phyloP scores from a whole-genome alignment of 495 filamentous ascomycete species.

The Bombardia bombarda region DNA sequence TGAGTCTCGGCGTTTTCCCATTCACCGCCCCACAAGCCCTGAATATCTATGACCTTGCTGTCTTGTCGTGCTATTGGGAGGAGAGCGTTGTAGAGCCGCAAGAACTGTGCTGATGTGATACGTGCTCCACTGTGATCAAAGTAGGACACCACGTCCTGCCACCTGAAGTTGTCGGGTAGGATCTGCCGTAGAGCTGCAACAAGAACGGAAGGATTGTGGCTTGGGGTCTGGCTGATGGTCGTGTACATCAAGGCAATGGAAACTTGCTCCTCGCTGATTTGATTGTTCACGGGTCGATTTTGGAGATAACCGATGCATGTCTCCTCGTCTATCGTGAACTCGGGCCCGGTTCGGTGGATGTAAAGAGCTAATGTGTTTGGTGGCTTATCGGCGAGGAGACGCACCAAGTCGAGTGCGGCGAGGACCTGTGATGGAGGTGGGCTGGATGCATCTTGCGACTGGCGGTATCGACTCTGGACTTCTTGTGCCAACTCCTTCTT shows the following conservation, averaged over 20 bases:
- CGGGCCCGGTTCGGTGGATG: constrained; percentile 67
- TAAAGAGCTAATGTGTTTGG: constrained; percentile 62
- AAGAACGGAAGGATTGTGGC: constrained; percentile 67
- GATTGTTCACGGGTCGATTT: constrained; percentile 54
- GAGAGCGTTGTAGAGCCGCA: constrained; percentile 68
- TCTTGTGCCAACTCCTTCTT: constrained; percentile 61
- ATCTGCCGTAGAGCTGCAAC: constrained; percentile 46
- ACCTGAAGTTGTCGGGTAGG: constrained; percentile 55
- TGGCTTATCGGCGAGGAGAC: constrained; percentile 53
- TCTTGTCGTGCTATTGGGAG: constrained; percentile 58
- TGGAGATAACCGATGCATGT: constrained; percentile 48
- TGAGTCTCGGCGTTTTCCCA: constrained; percentile 85
- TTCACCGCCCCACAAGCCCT: constrained; percentile 81
- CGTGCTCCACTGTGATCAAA: constrained; percentile 76
- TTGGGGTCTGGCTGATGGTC: constrained; percentile 61
- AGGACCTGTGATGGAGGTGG: constrained; percentile 63
- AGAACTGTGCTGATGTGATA: constrained; percentile 70
- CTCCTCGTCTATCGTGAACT: constrained; percentile 44
- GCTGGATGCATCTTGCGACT: constrained; percentile 44
- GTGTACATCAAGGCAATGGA: constrained; percentile 71
- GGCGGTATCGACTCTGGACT: constrained; percentile 55
- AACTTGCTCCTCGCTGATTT: constrained; percentile 74
- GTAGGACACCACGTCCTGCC: constrained; percentile 70
- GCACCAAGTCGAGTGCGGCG: constrained; percentile 64
- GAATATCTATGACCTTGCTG: constrained; percentile 51